Evolutionary conservation across 2,329 filamentous ascomycete species (phyloP).

Genomic region (Hypoxylon sp.): DNA sequence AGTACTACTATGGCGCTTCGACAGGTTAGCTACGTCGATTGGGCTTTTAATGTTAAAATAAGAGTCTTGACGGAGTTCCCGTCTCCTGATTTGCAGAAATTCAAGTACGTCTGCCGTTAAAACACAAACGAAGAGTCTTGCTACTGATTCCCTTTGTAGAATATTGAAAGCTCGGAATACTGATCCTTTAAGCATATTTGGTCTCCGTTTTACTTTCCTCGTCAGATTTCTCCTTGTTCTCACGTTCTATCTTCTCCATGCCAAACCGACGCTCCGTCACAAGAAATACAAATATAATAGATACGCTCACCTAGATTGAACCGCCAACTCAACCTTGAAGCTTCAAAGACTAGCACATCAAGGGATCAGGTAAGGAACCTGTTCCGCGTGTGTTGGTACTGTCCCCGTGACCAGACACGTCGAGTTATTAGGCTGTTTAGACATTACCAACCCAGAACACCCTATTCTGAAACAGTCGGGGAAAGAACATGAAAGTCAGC

Average conservation of each 20-base stretch:
- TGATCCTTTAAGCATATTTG: constrained; percentile 42
- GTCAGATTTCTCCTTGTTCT: constrained; percentile 29
- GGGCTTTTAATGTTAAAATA: too few species aligned
- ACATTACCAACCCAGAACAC: background rate
- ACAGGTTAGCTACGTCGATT: too few species aligned
- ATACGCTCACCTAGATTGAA: constrained; percentile 40
- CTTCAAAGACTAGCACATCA: constrained; percentile 43
- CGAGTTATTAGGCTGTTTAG: background rate
- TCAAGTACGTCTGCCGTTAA: too few species aligned
- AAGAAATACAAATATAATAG: constrained; percentile 14
- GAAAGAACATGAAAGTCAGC: background rate
- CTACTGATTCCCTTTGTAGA: too few species aligned
- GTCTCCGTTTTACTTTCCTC: constrained; percentile 37
- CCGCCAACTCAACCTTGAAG: constrained; percentile 36
- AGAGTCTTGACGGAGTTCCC: too few species aligned
- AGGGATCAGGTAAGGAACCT: constrained; percentile 17
- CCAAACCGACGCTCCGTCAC: constrained; percentile 18
- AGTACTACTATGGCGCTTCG: too few species aligned
- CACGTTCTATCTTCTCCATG: constrained; percentile 31
- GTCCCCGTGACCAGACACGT: background rate
- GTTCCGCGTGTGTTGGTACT: constrained; percentile 13
- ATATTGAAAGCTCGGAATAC: constrained; percentile 36
- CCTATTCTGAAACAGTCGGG: background rate
- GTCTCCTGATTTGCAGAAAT: too few species aligned
- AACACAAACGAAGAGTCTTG: too few species aligned